Evolutionary conservation across 306 rosid species (phyloP), one percentile per base, ranked within the genome.

Genomic region (Vigna radiata): DNA sequence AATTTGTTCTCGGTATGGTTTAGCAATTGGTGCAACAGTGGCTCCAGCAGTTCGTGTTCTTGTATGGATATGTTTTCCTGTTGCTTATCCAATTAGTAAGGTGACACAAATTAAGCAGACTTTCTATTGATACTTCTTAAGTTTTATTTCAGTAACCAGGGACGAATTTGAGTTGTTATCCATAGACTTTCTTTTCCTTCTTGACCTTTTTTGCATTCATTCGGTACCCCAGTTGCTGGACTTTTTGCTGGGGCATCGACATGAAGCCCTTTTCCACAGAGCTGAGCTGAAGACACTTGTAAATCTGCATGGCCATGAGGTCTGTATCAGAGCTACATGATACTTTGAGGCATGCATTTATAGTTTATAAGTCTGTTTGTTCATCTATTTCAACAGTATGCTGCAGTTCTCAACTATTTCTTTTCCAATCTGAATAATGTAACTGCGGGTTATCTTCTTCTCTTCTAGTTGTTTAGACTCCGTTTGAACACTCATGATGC

Each of bases 251-350:
- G 99, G 99, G 16, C 89, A 86, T 76, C 84, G 93, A 47, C 86
- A 85, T 63, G 83, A 72, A 66, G 93, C 99, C 62, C 86, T 92
- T 69, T 95, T 92, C 70, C 97, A 96, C 48, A 85, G 99, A 88
- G 99, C 97, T 67, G 99, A 95, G 89, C 73, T 95, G 82, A 95
- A 95, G 89, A 90, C 97, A 21, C 97, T 95, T 1, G 97, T 95
- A n/a, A 27, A 86, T 76, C 41, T 95, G 73, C 99, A 95, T 79
- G 97, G 99, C 39, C 93, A 92, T 61, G 96, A 95, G 99, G 99
- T 95, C n/a, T 63, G 86, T 87, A 23, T 72, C 61, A 36, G 65
- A 68, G 61, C 75, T 67, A 55, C 44, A 47, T 44, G 14, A 37
- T 43, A 56, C 47, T 18, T 59, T 68, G 18, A 58, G 15, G 46